Base-by-base conservation (phyloP, 2,329 filamentous ascomycete genomes). In the Aspergillus luchuensis region DNA sequence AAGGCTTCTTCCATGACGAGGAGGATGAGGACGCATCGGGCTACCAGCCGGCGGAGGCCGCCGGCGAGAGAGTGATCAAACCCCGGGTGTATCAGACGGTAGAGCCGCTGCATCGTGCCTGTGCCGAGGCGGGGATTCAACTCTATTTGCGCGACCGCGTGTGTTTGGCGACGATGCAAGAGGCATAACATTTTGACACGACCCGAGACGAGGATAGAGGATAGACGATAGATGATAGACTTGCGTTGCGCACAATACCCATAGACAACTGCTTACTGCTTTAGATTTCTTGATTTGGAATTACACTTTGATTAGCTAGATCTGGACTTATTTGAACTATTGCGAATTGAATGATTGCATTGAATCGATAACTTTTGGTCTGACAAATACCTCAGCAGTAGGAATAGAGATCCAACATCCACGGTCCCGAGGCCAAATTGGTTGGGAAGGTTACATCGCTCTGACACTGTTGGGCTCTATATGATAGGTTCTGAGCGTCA, bases 1-100 rank as follows among this genome's bases (percentile, higher is more conserved):
- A 74, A 45, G 71, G 71, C 0, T 63, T 64, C 38, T 74, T 74
- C 53, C 70, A 68, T 17, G 65, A 69, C 4, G 65, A 66, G 43
- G 64, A 68, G 11, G 61, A 67, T 2, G 66, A 64, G n/a, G 69
- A 70, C 19, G 64, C 66, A 1, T 64, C 63, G 6, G 66, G 55
- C 7, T 61, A 63, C 17, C 54, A 61, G 43, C 60, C 56, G 8
- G 47, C 47, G 3, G 58, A 53, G 13, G 48, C 39, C 19, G 43
- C 52, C 13, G 56, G 41, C 8, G 59, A 57, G 39, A 66, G 48
- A 23, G 56, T 59, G 3, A 70, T 72, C 51, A 71, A 69, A 39
- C 53, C 59, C 4, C 68, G 69, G 17, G 53, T 72, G 7, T 65
- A 69, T 19, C 67, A 71, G 50, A 66, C 63, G 45, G 62, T 56